Evolutionary conservation across 192 early-diverging fungal species (phyloP), one percentile per base, ranked within the genome.

Genomic region (Entomortierella lignicola): DNA sequence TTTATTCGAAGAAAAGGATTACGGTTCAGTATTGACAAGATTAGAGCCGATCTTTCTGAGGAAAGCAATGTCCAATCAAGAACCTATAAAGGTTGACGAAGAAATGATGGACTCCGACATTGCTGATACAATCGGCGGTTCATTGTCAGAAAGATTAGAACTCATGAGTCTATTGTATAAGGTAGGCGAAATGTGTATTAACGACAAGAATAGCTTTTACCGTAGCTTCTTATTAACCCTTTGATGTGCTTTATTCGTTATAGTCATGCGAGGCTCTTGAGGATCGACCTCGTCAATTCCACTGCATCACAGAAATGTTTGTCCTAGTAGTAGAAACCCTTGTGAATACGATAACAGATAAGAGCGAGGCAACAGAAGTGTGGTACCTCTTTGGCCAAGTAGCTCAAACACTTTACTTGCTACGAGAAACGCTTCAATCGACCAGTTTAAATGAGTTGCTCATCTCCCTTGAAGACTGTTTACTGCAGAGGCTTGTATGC

Each of bases 121-220:
- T 25, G 31, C 62, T 20, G 68, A 64, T 15, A 55, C 60, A 7
- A 74, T 83, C 31, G 71, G 69, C 26, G 72, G 75, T 5, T 69
- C 82, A 8, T n/a, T 83, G n/a, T 64, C 77, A 10, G 73, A 81
- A 62, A 62, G 66, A 11, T n/a, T 73, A 27, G 72, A 72, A 41
- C 70, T 81, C 31, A 70, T 85, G 68, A 42, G 21, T 0, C 26
- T 85, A 26, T 51, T 85, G 10, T 82, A 82, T 51, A 81, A 82
- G 69, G 84, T 81, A 63, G 15, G 51, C 15, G 2, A 44, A 2
- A 27, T 17, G 26, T 54, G 10, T 26, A 4, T 27, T 54, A 10
- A 8, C 23, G 27, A 8, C 2, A 15, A 8, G 26, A 25, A 18
- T 8, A 54, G n/a, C n/a, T n/a, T 10, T 23, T 10, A 25, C 44